Conservation (phyloP, 306 rosid species). For the Inga leiocalycina region DNA sequence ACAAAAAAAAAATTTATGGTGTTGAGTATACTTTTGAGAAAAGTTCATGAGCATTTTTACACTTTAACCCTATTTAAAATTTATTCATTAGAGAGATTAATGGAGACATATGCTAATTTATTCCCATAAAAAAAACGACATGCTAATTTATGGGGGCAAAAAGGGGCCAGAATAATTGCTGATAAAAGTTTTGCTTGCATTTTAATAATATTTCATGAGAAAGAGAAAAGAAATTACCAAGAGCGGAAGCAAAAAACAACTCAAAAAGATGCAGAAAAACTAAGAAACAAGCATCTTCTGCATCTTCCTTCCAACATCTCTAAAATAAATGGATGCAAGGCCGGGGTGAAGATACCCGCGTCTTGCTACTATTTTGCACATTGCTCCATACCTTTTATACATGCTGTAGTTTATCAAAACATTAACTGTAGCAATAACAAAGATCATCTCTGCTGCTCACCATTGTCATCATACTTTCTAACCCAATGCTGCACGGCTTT, state of each 20-base stretch:
- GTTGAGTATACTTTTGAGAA: too few relatives aligned
- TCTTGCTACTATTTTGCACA: constrained; percentile 24
- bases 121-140: too few relatives aligned
- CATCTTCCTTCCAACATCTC: constrained; percentile 4
- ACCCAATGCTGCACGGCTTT: constrained; percentile 66
- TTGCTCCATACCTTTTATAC: constrained; percentile 10
- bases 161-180: neutral
- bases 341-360: neutral
- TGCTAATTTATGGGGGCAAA: too few relatives aligned
- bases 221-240: neutral
- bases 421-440: neutral
- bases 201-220: neutral
- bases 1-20: too few relatives aligned
- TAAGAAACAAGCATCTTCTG: constrained; percentile 3
- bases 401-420: neutral
- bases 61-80: neutral
- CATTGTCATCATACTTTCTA: constrained; percentile 48
- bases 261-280: neutral
- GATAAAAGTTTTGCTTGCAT: neutral
- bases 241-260: neutral
- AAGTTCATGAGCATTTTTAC: too few relatives aligned
- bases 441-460: constrained; percentile 31
- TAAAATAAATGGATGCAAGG: neutral
- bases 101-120: neutral
- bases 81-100: neutral